A percentile compares a stretch with the other conserved stretches of the same genome.
phyloP scores from a whole-genome alignment of 2,329 filamentous ascomycete genomes.

The Diaporthe ampelina region DNA sequence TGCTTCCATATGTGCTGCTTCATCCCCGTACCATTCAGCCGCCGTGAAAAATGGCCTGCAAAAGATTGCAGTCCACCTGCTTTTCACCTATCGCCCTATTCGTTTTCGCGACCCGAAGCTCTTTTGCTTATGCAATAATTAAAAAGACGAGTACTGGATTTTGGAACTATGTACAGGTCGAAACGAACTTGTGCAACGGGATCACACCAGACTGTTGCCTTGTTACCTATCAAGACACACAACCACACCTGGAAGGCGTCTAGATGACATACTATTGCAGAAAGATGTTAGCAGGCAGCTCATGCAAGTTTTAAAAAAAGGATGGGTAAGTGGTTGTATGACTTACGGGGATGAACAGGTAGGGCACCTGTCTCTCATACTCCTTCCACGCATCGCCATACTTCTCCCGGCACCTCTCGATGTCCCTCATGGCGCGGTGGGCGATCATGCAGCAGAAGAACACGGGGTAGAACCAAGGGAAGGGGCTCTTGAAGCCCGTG shows the following conservation, averaged over 20 bases:
- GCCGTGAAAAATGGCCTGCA: not conserved
- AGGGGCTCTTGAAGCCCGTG: constrained; percentile 83
- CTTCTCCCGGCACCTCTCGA: constrained; percentile 80
- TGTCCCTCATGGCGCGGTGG: constrained; percentile 82
- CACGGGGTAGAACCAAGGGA: constrained; percentile 90
- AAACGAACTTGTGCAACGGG: constrained; percentile 24
- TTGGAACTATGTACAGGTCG: constrained; percentile 37
- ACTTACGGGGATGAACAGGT: constrained; percentile 77
- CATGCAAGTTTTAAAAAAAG: constrained; percentile 47
- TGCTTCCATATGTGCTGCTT: not conserved
- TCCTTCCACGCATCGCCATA: constrained; percentile 87
- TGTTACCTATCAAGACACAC: not conserved
- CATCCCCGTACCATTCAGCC: not conserved
- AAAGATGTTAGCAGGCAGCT: not conserved
- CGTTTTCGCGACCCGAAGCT: not conserved
- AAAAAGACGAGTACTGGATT: constrained; percentile 35
- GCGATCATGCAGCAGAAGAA: constrained; percentile 87
- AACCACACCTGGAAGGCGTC: constrained; percentile 31
- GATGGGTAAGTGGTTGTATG: constrained; percentile 56
- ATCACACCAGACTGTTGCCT: not conserved
- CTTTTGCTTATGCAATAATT: constrained; percentile 29
- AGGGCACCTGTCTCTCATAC: constrained; percentile 85
- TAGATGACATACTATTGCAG: constrained; percentile 58
- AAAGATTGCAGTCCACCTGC: not conserved
- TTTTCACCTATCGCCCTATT: not conserved